Base-by-base conservation (phyloP, 768 basidiomycete genomes). In the Tylopilus balloui region DNA sequence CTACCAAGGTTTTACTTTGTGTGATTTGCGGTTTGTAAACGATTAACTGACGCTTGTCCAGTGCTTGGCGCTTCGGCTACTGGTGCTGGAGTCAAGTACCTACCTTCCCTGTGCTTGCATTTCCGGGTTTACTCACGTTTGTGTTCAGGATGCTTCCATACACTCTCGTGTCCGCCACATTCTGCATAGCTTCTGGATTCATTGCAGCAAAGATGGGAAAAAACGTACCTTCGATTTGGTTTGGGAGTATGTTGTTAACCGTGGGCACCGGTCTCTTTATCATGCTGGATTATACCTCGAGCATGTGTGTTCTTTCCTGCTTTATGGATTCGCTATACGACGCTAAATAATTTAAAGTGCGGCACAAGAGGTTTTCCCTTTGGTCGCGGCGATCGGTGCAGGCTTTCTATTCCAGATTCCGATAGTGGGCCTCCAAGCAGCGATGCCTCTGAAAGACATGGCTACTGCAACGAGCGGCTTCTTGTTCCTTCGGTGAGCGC, bases 401-500 rank as follows among this genome's bases (percentile, higher is more conserved):
- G 86, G 86, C 1, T 76, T 73, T 56, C 64, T 89, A 35, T 84
- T 86, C 73, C 78, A 81, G 72, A 62, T 67, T 2, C 86, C 86
- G 1, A 66, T 88, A 13, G 84, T 88, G 50, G 84, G 74, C 12
- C 65, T 92, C 19, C 89, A 92, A 65, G 86, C 88, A 8, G 83
- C 88, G 0, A 92, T 92, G 88, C 90, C 88, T 4, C 62, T 86
- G 27, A 82, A 81, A 53, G 87, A 91, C 54, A 90, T 92, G 87
- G 88, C 89, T 1, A 87, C 88, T 75, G 86, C 4, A 61, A 87
- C 51, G 80, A 82, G 81, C 1, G 79, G 86, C 0, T 86, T 84
- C 55, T 77, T 78, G 20, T 83, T 92, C 61, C 72, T 91, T 53
- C 75, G 86, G 80, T 80, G 60, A 29, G 42, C 14, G 12, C 25